Conservation (phyloP, 2,329 filamentous ascomycete genomes). For the Monilinia fructigena region DNA sequence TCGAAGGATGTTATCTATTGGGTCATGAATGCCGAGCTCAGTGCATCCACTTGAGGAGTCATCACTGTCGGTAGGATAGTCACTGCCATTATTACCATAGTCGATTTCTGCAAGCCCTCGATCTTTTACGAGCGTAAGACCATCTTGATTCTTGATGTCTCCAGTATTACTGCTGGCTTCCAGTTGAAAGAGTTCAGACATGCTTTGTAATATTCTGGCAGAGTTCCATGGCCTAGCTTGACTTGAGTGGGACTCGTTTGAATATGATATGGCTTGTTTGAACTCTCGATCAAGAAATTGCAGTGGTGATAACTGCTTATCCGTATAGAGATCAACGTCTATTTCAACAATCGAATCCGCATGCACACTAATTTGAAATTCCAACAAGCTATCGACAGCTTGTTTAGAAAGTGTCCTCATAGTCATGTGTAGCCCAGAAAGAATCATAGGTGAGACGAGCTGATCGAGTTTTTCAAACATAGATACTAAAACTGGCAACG, state of each 20-base stretch:
- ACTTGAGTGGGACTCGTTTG: neutral
- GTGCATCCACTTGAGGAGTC: neutral
- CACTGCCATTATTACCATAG: neutral
- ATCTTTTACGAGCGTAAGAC: neutral
- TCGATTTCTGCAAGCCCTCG: neutral
- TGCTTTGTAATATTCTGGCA: neutral
- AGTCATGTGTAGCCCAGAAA: neutral
- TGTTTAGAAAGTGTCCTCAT: neutral
- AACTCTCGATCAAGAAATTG: neutral
- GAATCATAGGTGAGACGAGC: slow-evolving; percentile 6
- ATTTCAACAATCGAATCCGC: neutral
- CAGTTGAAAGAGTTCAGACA: neutral
- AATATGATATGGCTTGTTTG: slow-evolving; percentile 3
- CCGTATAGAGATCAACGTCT: neutral
- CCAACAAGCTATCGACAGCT: neutral
- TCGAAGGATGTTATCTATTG: slow-evolving; percentile 25
- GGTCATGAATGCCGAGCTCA: slow-evolving; percentile 21
- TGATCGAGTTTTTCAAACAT: neutral
- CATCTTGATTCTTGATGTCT: neutral
- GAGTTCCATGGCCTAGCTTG: neutral
- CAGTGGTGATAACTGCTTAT: neutral
- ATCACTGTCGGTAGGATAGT: neutral
- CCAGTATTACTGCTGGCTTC: neutral
- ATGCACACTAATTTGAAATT: neutral
- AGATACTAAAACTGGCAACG: neutral